Conservation (phyloP, 345 rosid species). For the Syzygium aqueum region DNA sequence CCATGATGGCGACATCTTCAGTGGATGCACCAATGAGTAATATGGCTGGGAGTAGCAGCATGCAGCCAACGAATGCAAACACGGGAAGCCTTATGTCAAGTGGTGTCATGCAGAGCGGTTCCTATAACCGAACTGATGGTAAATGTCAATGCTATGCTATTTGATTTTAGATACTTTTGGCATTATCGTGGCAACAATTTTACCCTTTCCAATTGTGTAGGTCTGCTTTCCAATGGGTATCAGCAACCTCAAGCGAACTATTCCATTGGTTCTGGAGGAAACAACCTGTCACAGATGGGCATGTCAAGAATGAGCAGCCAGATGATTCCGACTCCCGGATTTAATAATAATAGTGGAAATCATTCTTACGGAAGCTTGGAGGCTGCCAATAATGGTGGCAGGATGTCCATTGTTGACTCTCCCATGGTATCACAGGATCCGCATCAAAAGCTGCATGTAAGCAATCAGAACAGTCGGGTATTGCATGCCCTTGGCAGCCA, state of each 20-base stretch:
- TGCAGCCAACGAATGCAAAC: conserved; percentile 35
- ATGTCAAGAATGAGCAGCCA: conserved; percentile 57
- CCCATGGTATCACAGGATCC: conserved; percentile 45
- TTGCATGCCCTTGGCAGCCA: conserved; percentile 69
- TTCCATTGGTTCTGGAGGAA: conserved; percentile 67
- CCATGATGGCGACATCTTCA: conserved; percentile 43
- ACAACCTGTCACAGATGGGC: conserved; percentile 47
- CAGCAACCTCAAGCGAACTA: conserved; percentile 56
- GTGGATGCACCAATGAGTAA: conserved; percentile 42
- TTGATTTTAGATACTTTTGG: neutral
- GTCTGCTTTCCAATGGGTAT: conserved; percentile 54
- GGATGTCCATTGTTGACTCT: conserved; percentile 60
- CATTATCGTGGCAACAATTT: neutral
- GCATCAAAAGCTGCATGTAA: conserved; percentile 57
- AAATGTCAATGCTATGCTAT: conserved; percentile 6
- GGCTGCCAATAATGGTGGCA: conserved; percentile 46
- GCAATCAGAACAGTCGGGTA: conserved; percentile 61
- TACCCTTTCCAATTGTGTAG: conserved; percentile 26
- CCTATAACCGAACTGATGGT: conserved; percentile 41
- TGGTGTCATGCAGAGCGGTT: conserved; percentile 45
- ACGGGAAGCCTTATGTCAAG: conserved; percentile 38
- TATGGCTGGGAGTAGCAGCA: conserved; percentile 38
- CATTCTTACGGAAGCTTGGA: conserved; percentile 63
- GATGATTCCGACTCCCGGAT: conserved; percentile 98
- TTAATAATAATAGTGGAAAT: conserved; percentile 28